Base-by-base conservation (phyloP, 2,329 filamentous ascomycete species). In the Colletotrichum lini region DNA sequence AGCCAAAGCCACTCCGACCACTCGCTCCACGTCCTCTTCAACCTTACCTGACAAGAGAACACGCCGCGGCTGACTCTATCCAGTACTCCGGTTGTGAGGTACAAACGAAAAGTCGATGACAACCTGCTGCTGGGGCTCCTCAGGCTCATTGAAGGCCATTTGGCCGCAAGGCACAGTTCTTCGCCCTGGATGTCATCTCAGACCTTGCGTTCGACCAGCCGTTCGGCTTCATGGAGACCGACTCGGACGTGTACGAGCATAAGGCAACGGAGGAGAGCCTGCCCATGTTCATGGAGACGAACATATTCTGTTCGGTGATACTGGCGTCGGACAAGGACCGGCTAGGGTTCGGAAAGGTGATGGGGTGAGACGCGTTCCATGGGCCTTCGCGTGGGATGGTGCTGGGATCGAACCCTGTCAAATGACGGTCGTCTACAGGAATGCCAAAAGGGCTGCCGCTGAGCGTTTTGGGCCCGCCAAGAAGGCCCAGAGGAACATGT, bases 101-200 rank as follows among this genome's bases (percentile, higher is more conserved):
- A n/a, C 1, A 87, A 89, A 72, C 73, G 78, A 9, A 82, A 82
- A 45, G 83, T 90, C 47, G 86, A 89, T 65, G 75, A 79, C 18
- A 83, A 85, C 53, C 78, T 90, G 3, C 78, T 90, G 3, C 66
- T 77, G 40, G 80, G 85, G 3, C 78, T 89, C 1, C 72, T 88
- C n/a, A 61, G 76, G 0, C 79, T 89, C 1, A 80, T 88, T 58
- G 78, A 80, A 47, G 73, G 71, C 26, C 85, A 85, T 57, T 89
- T 23, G 84, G 83, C 3, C 78, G 79, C 7, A 84, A 85, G 42
- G 81, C 83, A 2, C 85, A 87, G 52, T 88, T 82, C 78, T 85
- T 88, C 50, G 87, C 86, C 0, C 76, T 89, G 0, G 88, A 90
- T 69, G 84, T 89, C 35, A 87, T 89, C 54, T 86, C 84, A 15